Evolutionary conservation across 352 stramenopile genomes (phyloP), one percentile per base, ranked within the genome.

Genomic region (Pythium utonaiense): DNA sequence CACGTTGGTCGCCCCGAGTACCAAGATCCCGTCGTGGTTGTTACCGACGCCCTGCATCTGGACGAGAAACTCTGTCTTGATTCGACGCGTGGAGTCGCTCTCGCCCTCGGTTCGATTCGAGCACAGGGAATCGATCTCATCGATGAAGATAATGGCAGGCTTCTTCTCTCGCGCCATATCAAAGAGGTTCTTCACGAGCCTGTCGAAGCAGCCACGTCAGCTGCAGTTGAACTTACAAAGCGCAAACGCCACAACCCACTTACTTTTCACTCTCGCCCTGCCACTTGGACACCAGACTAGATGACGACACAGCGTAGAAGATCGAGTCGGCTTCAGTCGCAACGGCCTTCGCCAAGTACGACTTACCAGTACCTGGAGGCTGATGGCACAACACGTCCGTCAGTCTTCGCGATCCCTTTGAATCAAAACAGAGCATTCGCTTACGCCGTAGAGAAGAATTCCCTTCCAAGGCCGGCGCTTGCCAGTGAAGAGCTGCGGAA

Each of bases 51-150:
- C 96, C 72, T 99, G 96, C 84, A 99, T 96, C 67, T 99, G 96
- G 24, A 99, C 94, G 53, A 99, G 88, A 55, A 99, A 99, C 77
- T 99, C 96, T 10, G 97, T 99, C 69, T 99, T 99, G 63, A 99
- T 97, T 55, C 96, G 82, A 53, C 97, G 73, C 7, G 95, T 93
- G 6, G 90, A 97, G 61, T 99, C 96, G 60, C 97, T 98, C 69
- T 99, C 96, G 52, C 91, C 95, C 50, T 98, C 95, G 0, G 86
- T 89, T 56, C 97, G 80, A 52, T 77, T 97, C 28, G 92, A 96
- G 33, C 83, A 91, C n/a, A 99, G 66, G 24, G 91, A 98, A 75
- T 99, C 96, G 49, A 99, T 97, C 79, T 99, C 96, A 72, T 99
- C 96, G 56, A 98, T 98, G 67, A 98, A 98, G 61, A 98, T 98